phyloP scores from a whole-genome alignment of 1,139 yeast genomes.

The Protomyces arabidopsidicola region DNA sequence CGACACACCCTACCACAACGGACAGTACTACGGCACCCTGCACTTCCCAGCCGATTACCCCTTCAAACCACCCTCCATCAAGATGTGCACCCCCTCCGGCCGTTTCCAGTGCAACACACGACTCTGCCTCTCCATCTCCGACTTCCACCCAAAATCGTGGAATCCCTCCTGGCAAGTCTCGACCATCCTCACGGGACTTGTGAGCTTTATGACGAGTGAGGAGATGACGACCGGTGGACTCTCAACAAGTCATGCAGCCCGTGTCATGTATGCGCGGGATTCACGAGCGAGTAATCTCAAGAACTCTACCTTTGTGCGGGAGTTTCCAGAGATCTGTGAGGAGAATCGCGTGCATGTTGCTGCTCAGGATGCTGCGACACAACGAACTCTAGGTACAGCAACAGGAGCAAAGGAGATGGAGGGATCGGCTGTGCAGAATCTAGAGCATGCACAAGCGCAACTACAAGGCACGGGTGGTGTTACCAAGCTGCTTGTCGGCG shows the following conservation, averaged over 20 bases:
- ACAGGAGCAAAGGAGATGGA: background rate
- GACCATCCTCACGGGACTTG: conserved; percentile 74
- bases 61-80: conserved; percentile 84
- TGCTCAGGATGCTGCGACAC: background rate
- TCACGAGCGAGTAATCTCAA: conserved; percentile 63
- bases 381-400: background rate
- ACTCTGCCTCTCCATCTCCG: conserved; percentile 82
- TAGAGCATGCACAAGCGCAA: background rate
- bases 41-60: conserved; percentile 85
- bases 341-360: conserved; percentile 42
- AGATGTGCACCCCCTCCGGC: conserved; percentile 84
- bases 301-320: conserved; percentile 53
- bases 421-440: background rate
- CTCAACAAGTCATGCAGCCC: conserved; percentile 49
- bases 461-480: background rate
- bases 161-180: conserved; percentile 93
- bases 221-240: conserved; percentile 54
- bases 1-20: conserved; percentile 73
- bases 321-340: conserved; percentile 65
- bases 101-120: conserved; percentile 73
- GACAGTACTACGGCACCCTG: conserved; percentile 85
- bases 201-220: conserved; percentile 74
- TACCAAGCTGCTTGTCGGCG: background rate
- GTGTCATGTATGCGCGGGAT: conserved; percentile 47
- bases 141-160: conserved; percentile 91